Conservation (phyloP, 495 filamentous ascomycete species). For the Tuber magnatum region DNA sequence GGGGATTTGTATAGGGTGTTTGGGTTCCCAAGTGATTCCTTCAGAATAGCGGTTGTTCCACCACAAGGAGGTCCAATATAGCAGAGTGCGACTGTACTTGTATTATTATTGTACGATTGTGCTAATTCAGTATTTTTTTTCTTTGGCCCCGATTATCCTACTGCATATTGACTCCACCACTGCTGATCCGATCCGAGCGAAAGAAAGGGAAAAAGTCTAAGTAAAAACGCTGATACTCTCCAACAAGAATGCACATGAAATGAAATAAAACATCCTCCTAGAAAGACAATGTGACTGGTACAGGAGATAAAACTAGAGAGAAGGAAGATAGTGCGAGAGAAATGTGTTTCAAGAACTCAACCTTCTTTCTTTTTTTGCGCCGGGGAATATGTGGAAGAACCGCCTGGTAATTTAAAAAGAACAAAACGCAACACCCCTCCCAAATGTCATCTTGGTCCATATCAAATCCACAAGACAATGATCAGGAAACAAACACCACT, state of each 20-base stretch:
- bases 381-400: not conserved
- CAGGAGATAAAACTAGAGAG: not conserved
- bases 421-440: not conserved
- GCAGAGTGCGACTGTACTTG: not conserved
- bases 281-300: not conserved
- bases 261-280: not conserved
- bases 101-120: no score
- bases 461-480: not conserved
- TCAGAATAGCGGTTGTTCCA: not conserved
- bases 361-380: not conserved
- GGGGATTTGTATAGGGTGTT: not conserved
- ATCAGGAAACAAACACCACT: not conserved
- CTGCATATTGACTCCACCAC: not conserved
- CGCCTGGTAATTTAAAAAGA: constrained; percentile 1
- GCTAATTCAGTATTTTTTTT: not conserved
- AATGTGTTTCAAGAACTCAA: not conserved
- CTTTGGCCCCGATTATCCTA: not conserved
- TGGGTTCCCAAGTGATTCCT: not conserved
- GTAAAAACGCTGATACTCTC: not conserved
- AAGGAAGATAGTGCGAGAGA: not conserved
- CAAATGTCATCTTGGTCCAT: not conserved
- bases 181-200: not conserved
- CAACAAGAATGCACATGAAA: constrained; percentile 3
- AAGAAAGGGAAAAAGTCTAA: not conserved
- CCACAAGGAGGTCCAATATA: not conserved